These are phyloP conservation scores for Clonostachys byssicola DNA, from an alignment of 2,329 filamentous ascomycete genomes.

Conservation along the genomic window DNA sequence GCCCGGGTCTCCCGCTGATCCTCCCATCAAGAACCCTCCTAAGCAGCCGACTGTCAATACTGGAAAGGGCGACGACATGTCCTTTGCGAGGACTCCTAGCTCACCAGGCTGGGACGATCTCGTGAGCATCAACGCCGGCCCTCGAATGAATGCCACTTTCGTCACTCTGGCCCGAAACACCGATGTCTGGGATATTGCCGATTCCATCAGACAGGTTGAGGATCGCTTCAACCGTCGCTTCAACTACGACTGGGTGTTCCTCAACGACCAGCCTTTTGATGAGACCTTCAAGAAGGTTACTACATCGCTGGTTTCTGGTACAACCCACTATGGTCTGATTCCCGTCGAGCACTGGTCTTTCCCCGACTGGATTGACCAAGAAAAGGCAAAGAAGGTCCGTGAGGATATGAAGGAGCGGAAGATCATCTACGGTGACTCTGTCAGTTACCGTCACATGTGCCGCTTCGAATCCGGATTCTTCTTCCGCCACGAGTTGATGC, in stretches of 20 bases:
- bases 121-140: slow-evolving; percentile 51
- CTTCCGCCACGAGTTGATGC: slow-evolving; percentile 90
- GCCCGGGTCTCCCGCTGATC: background rate
- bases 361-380: slow-evolving; percentile 91
- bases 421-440: slow-evolving; percentile 96
- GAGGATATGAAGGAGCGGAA: slow-evolving; percentile 92
- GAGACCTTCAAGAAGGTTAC: slow-evolving; percentile 92
- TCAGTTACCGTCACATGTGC: slow-evolving; percentile 99
- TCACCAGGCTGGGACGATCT: slow-evolving; percentile 50
- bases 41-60: too few relatives aligned
- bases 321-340: slow-evolving; percentile 86
- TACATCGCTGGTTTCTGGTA: slow-evolving; percentile 83
- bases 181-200: slow-evolving; percentile 94
- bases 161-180: slow-evolving; percentile 90
- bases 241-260: slow-evolving; percentile 98
- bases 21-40: slow-evolving; percentile 1
- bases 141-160: slow-evolving; percentile 94
- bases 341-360: slow-evolving; percentile 95
- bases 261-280: slow-evolving; percentile 95
- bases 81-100: slow-evolving; percentile 47
- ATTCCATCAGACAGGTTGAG: slow-evolving; percentile 93
- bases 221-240: slow-evolving; percentile 97
- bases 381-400: slow-evolving; percentile 84
- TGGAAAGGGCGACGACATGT: slow-evolving; percentile 26
- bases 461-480: slow-evolving; percentile 99